phyloP scores from a whole-genome alignment of 306 rosid species.

The Morella rubra region DNA sequence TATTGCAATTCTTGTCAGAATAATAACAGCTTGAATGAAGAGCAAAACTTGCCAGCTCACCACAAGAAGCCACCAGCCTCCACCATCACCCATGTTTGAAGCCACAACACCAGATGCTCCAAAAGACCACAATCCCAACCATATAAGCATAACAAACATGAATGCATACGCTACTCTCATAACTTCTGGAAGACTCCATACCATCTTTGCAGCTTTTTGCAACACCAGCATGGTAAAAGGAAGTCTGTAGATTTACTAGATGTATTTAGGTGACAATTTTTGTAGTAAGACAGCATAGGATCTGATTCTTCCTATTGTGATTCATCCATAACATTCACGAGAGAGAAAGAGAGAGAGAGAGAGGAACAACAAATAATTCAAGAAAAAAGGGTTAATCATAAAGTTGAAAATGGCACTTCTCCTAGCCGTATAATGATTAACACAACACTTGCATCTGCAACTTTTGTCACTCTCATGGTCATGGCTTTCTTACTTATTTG shows the following conservation, averaged over 20 bases:
- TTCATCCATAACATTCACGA: not conserved
- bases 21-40: slow-evolving; percentile 44
- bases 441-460: no score
- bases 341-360: not conserved
- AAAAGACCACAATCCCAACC: slow-evolving; percentile 94
- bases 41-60: slow-evolving; percentile 99
- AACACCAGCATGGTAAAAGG: slow-evolving; percentile 95
- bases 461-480: no score
- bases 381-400: not conserved
- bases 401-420: not conserved
- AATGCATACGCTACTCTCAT: slow-evolving; percentile 74
- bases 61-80: slow-evolving; percentile 99
- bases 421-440: not conserved
- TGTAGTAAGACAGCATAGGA: slow-evolving; percentile 16
- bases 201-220: slow-evolving; percentile 89
- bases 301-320: slow-evolving; percentile 2
- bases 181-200: slow-evolving; percentile 84
- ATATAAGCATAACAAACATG: slow-evolving; percentile 79
- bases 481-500: no score
- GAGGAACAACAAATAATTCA: not conserved
- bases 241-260: slow-evolving; percentile 56
- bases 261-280: slow-evolving; percentile 16
- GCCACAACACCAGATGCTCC: slow-evolving; percentile 99
- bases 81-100: slow-evolving; percentile 84
- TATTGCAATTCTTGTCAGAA: slow-evolving; percentile 24